Evolutionary conservation across 2,329 filamentous ascomycete genomes (phyloP), one percentile per base, ranked within the genome.

Genomic region (Fusarium temperatum): DNA sequence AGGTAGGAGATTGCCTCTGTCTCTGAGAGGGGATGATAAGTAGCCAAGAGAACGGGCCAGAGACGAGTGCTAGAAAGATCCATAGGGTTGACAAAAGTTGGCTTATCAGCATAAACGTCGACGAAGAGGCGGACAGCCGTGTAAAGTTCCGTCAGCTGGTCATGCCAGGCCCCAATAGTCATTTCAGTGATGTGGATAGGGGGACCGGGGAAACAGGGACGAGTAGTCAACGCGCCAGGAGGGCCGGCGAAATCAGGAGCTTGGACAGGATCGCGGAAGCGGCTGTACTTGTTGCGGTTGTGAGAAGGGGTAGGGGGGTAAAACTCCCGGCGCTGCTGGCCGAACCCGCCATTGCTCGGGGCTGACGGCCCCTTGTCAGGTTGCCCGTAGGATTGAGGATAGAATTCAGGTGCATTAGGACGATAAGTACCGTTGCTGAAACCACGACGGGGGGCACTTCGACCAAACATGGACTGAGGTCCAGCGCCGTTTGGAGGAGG

Each of bases 1-100:
- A 85, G 81, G 57, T 85, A 85, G 8, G 83, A 83, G 8, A 81
- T 72, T 4, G 83, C 83, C 70, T 85, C 83, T 2, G 74, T 51
- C 60, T 82, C 80, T 22, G 80, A 82, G 28, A 85, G 78, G 12
- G 83, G 82, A 39, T 80, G 78, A 65, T 84, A 84, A 3, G 80
- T 82, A 3, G 81, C 79, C 39, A 84, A 65, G 20, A 84, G 78
- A 28, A 83, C 79, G 5, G 79, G 78, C 82, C 83, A 84, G 45
- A 84, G 75, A 9, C 75, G 73, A n/a, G 78, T 80, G 53, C 72
- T 62, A 55, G 76, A 75, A 45, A 82, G 64, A 26, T 80, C 79
- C 32, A 73, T 69, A n/a, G 75, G 74, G 38, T 74, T 75, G 38
- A 79, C 74, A n/a, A 74, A 71, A 30, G 80, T 79, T 7, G 82